A percentile compares a stretch with the other conserved stretches of the same genome.
These are phyloP conservation scores for Paramicrosporidium saccamoebae DNA, from an alignment of 371 early-diverging fungal species.

Conservation along the genomic window DNA sequence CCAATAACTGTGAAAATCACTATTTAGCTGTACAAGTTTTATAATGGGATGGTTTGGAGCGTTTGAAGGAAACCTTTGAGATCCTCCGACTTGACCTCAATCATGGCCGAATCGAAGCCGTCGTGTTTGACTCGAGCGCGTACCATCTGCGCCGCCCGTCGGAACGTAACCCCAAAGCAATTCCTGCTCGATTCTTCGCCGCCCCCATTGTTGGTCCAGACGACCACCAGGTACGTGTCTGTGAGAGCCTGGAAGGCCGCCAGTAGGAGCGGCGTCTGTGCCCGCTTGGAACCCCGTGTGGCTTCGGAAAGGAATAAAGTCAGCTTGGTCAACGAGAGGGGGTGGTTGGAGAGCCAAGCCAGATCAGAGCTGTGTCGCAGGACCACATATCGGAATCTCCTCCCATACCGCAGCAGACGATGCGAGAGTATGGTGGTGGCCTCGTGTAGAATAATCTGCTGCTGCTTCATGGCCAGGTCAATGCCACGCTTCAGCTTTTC, in stretches of 20 bases:
- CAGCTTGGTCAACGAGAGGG: constrained; percentile 21
- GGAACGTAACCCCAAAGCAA: constrained; percentile 29
- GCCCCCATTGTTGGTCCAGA: constrained; percentile 15
- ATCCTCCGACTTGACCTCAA: constrained; percentile 22
- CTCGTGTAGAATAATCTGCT: constrained; percentile 28
- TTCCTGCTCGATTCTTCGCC: constrained; percentile 22
- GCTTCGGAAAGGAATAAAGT: constrained; percentile 40
- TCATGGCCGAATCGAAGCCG: constrained; percentile 21
- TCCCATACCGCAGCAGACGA: constrained; percentile 19
- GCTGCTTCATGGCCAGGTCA: constrained; percentile 25
- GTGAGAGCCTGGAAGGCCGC: constrained; percentile 17
- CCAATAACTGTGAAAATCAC: too few relatives aligned
- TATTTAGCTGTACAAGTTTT: not conserved
- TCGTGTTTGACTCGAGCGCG: constrained; percentile 16
- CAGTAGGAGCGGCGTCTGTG: constrained; percentile 19
- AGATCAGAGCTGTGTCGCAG: constrained; percentile 17
- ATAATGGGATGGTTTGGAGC: too few relatives aligned
- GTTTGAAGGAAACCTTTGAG: constrained; percentile 15
- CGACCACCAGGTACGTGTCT: constrained; percentile 25
- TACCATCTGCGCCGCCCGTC: constrained; percentile 16
- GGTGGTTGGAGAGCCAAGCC: constrained; percentile 16
- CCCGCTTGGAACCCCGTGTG: constrained; percentile 11
- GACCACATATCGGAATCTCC: constrained; percentile 25
- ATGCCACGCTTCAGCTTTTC: constrained; percentile 23
- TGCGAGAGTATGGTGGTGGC: constrained; percentile 37